Conservation (phyloP, 305 asterid genomes). For the Ajuga reptans region DNA sequence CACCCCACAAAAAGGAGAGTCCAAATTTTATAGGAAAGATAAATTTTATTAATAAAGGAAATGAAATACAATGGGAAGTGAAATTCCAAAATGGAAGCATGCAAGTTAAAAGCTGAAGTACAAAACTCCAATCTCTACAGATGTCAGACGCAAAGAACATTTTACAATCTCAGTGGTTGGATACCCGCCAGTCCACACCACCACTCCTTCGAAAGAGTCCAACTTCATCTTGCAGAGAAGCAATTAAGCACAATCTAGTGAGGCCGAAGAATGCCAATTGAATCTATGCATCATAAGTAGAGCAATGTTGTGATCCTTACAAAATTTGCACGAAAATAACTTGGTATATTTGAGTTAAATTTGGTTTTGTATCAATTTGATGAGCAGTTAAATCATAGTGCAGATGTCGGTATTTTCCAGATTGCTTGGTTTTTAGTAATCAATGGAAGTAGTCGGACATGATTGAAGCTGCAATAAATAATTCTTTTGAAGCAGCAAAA, state of each 20-base stretch:
- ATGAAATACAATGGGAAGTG: no score
- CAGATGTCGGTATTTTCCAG: neutral
- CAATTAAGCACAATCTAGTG: neutral
- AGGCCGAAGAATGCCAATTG: neutral
- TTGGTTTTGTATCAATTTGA: neutral
- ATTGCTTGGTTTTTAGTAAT: neutral
- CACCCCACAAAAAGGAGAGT: neutral
- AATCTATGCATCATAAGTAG: neutral
- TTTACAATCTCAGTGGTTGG: no score
- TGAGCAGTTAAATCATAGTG: neutral
- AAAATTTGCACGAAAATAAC: neutral
- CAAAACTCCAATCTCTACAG: no score
- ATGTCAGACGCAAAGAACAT: no score
- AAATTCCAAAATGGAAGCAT: no score
- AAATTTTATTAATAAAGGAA: no score
- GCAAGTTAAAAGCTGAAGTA: no score
- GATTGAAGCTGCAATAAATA: neutral
- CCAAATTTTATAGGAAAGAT: no score
- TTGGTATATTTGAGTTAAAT: neutral
- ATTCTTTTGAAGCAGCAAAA: neutral
- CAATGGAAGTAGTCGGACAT: neutral
- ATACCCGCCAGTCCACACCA: no score
- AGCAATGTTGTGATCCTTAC: neutral
- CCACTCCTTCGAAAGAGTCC: neutral
- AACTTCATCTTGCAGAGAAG: neutral